A percentile compares a stretch with the other conserved stretches of the same genome.
Evolutionary conservation across 257 asterid genomes (phyloP).

Genomic region (Handroanthus guayacan): DNA sequence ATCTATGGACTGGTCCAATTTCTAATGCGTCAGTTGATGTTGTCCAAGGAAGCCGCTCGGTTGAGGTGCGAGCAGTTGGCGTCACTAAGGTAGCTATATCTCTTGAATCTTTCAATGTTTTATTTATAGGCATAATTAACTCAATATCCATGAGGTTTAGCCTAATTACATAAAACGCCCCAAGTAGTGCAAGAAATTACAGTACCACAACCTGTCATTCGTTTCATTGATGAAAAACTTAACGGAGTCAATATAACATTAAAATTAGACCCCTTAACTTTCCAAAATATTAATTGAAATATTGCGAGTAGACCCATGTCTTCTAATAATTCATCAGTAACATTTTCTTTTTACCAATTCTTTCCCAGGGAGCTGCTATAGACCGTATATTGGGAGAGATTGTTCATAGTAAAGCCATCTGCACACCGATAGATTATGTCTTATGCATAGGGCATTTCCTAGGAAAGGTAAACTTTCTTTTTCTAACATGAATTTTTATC

Average conservation of each 20-base stretch:
- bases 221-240: no score
- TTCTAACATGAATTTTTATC: background rate
- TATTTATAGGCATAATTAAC: no score
- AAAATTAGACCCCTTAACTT: no score
- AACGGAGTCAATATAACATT: no score
- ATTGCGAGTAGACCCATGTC: background rate
- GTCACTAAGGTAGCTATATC: slow-evolving; percentile 79
- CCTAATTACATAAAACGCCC: no score
- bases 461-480: slow-evolving; percentile 64
- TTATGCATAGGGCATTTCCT: slow-evolving; percentile 89
- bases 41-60: slow-evolving; percentile 92
- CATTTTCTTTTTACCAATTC: background rate
- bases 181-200: no score
- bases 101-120: slow-evolving; percentile 20
- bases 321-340: background rate
- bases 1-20: slow-evolving; percentile 98
- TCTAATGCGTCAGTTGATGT: slow-evolving; percentile 96
- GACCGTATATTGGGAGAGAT: slow-evolving; percentile 95
- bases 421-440: slow-evolving; percentile 84
- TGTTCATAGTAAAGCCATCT: slow-evolving; percentile 81
- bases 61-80: slow-evolving; percentile 97
- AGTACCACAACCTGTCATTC: no score
- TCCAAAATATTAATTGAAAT: no score
- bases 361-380: slow-evolving; percentile 85
- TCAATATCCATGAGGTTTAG: no score